A percentile compares a stretch with the other conserved stretches of the same genome.
Conservation (phyloP, 768 basidiomycete genomes). For the Galerina sulciceps region DNA sequence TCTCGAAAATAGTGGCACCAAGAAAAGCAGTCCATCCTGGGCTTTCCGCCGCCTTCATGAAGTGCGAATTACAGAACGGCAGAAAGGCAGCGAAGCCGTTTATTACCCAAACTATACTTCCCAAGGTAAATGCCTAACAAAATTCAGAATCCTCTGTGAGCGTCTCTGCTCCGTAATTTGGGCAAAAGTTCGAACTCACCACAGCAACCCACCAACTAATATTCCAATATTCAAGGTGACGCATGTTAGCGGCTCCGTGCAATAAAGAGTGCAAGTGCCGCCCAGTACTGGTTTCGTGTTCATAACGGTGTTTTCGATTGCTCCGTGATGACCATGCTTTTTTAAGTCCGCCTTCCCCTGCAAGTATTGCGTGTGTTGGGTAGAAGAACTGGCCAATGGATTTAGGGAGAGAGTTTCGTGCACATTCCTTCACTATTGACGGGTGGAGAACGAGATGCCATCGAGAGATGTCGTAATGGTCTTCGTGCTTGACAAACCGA, state of each 20-base stretch:
- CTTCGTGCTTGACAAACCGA: slow-evolving; percentile 10
- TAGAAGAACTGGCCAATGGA: slow-evolving; percentile 32
- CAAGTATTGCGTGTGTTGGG: slow-evolving; percentile 38
- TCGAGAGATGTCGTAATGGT: slow-evolving; percentile 18
- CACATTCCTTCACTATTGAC: slow-evolving; percentile 26
- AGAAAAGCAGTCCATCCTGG: slow-evolving; percentile 55
- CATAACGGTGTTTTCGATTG: slow-evolving; percentile 11
- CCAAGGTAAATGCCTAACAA: slow-evolving; percentile 41
- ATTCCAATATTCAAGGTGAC: slow-evolving; percentile 45
- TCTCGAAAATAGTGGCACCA: slow-evolving; percentile 64
- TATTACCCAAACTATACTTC: slow-evolving; percentile 55
- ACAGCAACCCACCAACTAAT: slow-evolving; percentile 49
- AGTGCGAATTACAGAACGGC: slow-evolving; percentile 39
- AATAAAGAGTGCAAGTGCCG: slow-evolving; percentile 10
- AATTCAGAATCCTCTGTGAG: not conserved
- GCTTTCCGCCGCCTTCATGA: slow-evolving; percentile 32
- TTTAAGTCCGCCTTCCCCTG: slow-evolving; percentile 1
- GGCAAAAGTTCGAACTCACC: slow-evolving; percentile 21
- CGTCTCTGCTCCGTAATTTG: not conserved
- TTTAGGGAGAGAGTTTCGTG: slow-evolving; percentile 30
- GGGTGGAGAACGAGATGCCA: slow-evolving; percentile 38
- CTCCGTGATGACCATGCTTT: slow-evolving; percentile 6
- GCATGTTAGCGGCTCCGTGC: slow-evolving; percentile 29
- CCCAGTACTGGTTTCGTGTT: not conserved
- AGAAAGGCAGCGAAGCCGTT: slow-evolving; percentile 61